Percentiles rank a stretch among this genome's conserved stretches.
Conservation (phyloP, 169 alveolate species). For the Plasmodium ovale region DNA sequence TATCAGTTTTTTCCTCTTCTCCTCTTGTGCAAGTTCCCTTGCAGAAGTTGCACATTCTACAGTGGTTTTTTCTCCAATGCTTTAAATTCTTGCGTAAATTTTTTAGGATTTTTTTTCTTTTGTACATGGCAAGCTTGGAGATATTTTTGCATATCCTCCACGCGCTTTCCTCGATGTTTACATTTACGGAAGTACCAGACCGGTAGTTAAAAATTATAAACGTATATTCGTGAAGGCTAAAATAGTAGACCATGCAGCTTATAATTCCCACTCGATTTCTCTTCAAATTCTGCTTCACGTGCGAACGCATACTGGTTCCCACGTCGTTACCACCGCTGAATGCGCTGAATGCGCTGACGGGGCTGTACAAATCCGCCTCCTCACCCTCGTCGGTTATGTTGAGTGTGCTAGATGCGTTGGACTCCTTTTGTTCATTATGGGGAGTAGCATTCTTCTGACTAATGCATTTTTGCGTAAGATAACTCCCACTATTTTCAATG, state of each 20-base stretch:
- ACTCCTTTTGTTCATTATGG: no score
- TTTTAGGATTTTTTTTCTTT: slow-evolving; percentile 74
- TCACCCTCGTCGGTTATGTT: no score
- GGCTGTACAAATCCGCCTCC: no score
- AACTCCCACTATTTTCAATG: no score
- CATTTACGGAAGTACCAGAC: slow-evolving; percentile 80
- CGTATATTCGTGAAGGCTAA: slow-evolving; percentile 78
- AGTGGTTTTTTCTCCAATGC: slow-evolving; percentile 79
- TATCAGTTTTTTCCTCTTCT: background rate
- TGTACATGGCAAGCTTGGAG: slow-evolving; percentile 79
- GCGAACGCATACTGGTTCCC: background rate
- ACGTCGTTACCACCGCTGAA: background rate
- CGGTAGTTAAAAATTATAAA: slow-evolving; percentile 77
- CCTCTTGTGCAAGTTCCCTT: slow-evolving; percentile 48
- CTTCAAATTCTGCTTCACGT: slow-evolving; percentile 20
- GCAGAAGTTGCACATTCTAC: slow-evolving; percentile 77
- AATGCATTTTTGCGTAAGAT: no score
- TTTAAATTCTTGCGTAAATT: slow-evolving; percentile 73
- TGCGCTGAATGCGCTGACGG: no score
- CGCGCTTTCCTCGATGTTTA: slow-evolving; percentile 74
- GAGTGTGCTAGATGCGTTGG: no score
- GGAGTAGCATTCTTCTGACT: no score
- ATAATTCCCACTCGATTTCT: slow-evolving; percentile 78
- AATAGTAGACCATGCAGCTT: slow-evolving; percentile 78
- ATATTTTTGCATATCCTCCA: slow-evolving; percentile 78